phyloP scores from a whole-genome alignment of 2,329 filamentous ascomycete genomes.

The Colletotrichum tamarilloi region DNA sequence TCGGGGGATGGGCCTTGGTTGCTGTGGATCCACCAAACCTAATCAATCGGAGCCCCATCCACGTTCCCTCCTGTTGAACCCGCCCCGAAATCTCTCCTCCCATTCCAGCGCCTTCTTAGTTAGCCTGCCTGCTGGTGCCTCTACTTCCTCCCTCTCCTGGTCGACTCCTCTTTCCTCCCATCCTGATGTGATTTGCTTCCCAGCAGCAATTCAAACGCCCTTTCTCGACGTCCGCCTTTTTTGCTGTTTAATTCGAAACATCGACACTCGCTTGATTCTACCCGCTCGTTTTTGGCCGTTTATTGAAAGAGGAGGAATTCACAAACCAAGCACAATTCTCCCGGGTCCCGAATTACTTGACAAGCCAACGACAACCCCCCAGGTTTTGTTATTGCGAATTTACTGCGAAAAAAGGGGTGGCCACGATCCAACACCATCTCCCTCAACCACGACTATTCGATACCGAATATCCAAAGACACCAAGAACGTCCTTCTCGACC shows the following conservation, averaged over 20 bases:
- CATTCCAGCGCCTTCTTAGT: conserved; percentile 29
- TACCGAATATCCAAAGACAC: not conserved
- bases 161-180: not conserved
- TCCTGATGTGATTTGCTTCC: conserved; percentile 36
- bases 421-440: not conserved
- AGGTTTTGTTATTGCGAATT: conserved; percentile 16
- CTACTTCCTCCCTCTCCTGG: not conserved
- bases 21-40: conserved; percentile 32
- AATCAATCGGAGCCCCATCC: conserved; percentile 32
- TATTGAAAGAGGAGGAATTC: conserved; percentile 17
- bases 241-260: not conserved
- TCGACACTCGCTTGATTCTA: conserved; percentile 31
- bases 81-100: conserved; percentile 20
- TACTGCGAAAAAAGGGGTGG: conserved; percentile 23
- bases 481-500: not conserved
- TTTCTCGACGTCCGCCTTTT: not conserved
- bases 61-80: conserved; percentile 25
- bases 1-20: conserved; percentile 26
- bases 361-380: not conserved
- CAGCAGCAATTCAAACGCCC: conserved; percentile 22
- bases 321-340: not conserved
- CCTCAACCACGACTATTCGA: not conserved
- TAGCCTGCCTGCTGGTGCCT: not conserved
- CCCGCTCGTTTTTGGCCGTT: conserved; percentile 24
- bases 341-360: not conserved